Evolutionary conservation across 1,284 basidiomycete genomes (phyloP).

Genomic region (Bjerkandera adusta): DNA sequence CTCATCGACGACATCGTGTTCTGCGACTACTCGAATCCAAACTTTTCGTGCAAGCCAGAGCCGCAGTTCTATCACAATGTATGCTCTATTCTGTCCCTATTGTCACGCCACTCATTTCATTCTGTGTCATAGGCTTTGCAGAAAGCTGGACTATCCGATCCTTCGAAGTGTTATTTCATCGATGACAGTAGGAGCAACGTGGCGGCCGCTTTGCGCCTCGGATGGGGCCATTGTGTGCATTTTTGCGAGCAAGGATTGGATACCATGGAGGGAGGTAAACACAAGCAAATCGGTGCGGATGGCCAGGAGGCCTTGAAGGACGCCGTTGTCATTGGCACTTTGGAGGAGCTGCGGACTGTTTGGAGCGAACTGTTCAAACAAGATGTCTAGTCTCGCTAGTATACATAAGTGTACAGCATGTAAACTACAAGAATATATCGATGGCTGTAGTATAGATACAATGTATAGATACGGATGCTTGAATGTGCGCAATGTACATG

Average conservation of each 20-base stretch:
- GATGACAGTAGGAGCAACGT: slow-evolving; percentile 75
- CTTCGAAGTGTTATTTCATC: slow-evolving; percentile 69
- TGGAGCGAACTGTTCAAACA: slow-evolving; percentile 72
- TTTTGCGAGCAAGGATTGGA: slow-evolving; percentile 69
- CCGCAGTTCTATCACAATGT: slow-evolving; percentile 65
- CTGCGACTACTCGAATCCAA: slow-evolving; percentile 72
- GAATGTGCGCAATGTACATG: neutral
- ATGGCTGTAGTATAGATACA: neutral
- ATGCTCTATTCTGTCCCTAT: neutral
- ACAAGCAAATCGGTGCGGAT: slow-evolving; percentile 48
- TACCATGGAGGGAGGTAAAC: slow-evolving; percentile 57
- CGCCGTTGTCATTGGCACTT: slow-evolving; percentile 44
- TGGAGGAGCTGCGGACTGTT: slow-evolving; percentile 63
- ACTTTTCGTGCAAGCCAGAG: slow-evolving; percentile 86
- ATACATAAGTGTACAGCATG: slow-evolving; percentile 5
- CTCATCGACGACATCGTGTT: slow-evolving; percentile 79
- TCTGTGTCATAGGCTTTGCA: slow-evolving; percentile 53
- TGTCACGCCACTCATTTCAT: slow-evolving; percentile 5
- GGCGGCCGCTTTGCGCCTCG: slow-evolving; percentile 56
- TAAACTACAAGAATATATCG: neutral
- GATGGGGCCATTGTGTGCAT: slow-evolving; percentile 72
- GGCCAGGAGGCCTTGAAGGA: slow-evolving; percentile 38
- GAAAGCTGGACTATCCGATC: slow-evolving; percentile 56
- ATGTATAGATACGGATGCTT: neutral
- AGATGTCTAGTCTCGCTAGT: slow-evolving; percentile 1